Conservation (phyloP, 768 basidiomycete genomes). For the Austroboletus festivus region DNA sequence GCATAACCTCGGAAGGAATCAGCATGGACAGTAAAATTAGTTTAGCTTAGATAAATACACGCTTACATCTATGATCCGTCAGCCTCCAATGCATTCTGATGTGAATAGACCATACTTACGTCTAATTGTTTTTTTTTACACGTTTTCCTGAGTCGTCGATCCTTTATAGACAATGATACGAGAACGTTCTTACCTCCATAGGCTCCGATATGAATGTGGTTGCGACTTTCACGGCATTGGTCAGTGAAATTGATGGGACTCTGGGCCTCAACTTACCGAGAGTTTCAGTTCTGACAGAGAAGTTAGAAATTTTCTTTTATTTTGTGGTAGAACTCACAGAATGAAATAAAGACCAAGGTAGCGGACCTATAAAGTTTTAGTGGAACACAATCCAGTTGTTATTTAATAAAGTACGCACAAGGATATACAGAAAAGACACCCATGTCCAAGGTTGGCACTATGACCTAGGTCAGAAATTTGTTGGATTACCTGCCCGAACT, state of each 20-base stretch:
- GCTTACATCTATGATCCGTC: constrained; percentile 7
- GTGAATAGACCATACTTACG: background rate
- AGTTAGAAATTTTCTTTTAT: too few species aligned
- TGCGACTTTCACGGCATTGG: background rate
- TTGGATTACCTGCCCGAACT: too few species aligned
- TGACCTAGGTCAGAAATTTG: too few species aligned
- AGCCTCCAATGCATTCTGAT: background rate
- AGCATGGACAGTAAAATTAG: background rate
- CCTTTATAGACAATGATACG: too few species aligned
- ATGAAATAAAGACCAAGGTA: constrained; percentile 11
- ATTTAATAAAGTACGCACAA: constrained; percentile 13
- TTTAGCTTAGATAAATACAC: background rate
- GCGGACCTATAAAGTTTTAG: constrained; percentile 4
- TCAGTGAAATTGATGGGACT: background rate
- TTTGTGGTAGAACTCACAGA: too few species aligned
- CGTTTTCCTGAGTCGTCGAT: too few species aligned
- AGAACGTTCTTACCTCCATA: background rate
- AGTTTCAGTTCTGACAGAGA: background rate
- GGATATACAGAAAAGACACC: constrained; percentile 11
- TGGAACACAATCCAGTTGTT: too few species aligned
- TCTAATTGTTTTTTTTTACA: too few species aligned
- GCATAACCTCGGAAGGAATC: background rate
- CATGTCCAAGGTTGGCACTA: constrained; percentile 7
- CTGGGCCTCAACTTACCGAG: background rate
- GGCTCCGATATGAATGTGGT: background rate